Base-by-base conservation (phyloP, 1,139 yeast species). In the Yamadazyma sp. region DNA sequence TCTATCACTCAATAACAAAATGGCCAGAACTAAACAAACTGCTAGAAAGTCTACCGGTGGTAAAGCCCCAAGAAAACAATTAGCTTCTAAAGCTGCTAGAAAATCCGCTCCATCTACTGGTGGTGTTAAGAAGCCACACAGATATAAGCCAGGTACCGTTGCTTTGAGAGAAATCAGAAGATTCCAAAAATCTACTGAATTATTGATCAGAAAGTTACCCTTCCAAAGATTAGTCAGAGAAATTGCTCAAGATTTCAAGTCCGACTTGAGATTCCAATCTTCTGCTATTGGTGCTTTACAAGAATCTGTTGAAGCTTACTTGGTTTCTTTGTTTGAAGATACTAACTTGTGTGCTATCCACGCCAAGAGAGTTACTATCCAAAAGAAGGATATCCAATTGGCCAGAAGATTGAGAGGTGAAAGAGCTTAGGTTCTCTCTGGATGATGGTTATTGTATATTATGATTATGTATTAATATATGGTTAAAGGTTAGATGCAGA, bases 111-210 rank as follows among this genome's bases (percentile, higher is more conserved):
- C 95, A 77, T 78, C 96, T 51, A 83, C 96, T 53, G 97, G 97
- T 69, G 97, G 97, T 84, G 97, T 90, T 69, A 90, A 90, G 90
- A 90, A 90, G 80, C 97, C 97, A 56, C 97, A 90, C 89, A 88
- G 97, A 86, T 90, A 89, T 79, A 90, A 89, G 94, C 97, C 97
- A 71, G 97, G 97, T 89, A 90, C 97, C 64, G 97, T 90, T 64
- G 97, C 97, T 61, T 86, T 90, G 68, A 90, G 97, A 86, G 97
- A 90, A 80, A 90, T 90, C 67, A 88, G 97, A 85, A 88, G 97
- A 79, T 90, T 90, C 83, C 97, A 90, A 79, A 90, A 90, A 76
- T 86, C 96, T 52, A 90, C 97, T 62, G 97, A 90, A 75, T 79
- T 90, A 47, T 81, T 90, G 70, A 89, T 90, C 75, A 88, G 97